Conservation (phyloP, 768 basidiomycete species). For the Lactifluus echinatus region DNA sequence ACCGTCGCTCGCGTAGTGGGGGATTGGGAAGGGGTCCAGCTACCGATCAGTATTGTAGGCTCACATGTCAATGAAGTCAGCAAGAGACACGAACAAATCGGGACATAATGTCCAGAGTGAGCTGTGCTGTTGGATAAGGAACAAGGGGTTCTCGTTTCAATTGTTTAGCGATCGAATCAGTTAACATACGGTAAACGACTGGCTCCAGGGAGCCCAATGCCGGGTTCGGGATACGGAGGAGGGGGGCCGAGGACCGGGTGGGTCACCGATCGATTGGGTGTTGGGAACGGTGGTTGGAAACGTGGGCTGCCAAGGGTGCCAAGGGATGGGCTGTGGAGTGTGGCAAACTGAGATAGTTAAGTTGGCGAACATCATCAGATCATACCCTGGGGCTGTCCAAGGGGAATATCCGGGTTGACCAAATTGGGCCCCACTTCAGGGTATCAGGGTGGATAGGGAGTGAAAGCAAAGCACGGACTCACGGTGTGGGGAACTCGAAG, state of each 20-base stretch:
- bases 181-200: conserved; percentile 13
- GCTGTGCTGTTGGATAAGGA: not conserved
- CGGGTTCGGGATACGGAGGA: not conserved
- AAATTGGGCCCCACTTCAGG: conserved; percentile 1
- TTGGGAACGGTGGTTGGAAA: not conserved
- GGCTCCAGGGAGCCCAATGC: conserved; percentile 2
- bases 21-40: conserved; percentile 25
- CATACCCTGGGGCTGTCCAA: conserved; percentile 14
- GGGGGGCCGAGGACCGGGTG: conserved; percentile 19
- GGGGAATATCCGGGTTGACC: conserved; percentile 18
- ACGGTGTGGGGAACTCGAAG: conserved; percentile 18
- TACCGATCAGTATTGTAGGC: conserved; percentile 2
- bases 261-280: conserved; percentile 1
- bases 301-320: not conserved
- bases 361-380: conserved; percentile 1
- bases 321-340: not conserved
- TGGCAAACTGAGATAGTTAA: not conserved
- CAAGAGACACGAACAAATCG: conserved; percentile 21
- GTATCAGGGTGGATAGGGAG: not conserved
- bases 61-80: not conserved
- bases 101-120: conserved; percentile 18
- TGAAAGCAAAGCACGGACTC: not conserved
- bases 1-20: conserved; percentile 32
- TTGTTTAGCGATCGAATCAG: not conserved
- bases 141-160: not conserved